Base-by-base conservation (phyloP, 2,329 filamentous ascomycete genomes). In the Penicillium sp. region DNA sequence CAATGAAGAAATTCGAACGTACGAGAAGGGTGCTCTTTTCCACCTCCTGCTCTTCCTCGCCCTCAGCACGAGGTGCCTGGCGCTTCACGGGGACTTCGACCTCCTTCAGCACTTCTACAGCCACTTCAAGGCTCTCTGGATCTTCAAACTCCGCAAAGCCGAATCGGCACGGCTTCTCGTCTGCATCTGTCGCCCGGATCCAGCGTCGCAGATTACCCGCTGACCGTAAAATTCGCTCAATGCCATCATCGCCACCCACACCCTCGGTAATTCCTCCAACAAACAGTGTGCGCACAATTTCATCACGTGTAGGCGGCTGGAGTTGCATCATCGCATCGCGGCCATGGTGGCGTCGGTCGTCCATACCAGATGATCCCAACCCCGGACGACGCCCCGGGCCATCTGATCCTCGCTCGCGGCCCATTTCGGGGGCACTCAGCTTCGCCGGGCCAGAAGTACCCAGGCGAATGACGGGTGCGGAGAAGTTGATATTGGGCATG, bases 401-500 rank as follows among this genome's bases (percentile, higher is more conserved):
- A 49, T 80, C 77, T 14, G 72, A 70, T 38, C 77, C 76, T 64
- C 78, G 72, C 82, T 79, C 67, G 81, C 82, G 61, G 57, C 76
- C 77, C 49, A 76, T 75, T 40, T 79, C 78, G 35, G 71, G 75
- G 53, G 78, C 79, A 38, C 77, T 72, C 28, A 88, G 82, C 72
- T 92, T 92, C n/a, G 85, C 78, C 2, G 87, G 77, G 22, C 80
- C 85, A 4, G 89, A 85, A 1, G 93, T 94, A 45, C 94, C 95
- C 49, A 99, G 85, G 58, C 95, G 91, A 73, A 99, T 98, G 62
- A 98, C 93, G 59, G 94, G 93, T 38, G 95, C 95, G 72, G 91
- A 96, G 82, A 98, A 97, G 81, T 99, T 97, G 82, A 99, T 97
- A 76, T 96, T 96, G 55, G 94, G 93, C 85, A 97, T 91, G 74